phyloP scores from a whole-genome alignment of 2,329 filamentous ascomycete genomes.

The Diaporthe eres region DNA sequence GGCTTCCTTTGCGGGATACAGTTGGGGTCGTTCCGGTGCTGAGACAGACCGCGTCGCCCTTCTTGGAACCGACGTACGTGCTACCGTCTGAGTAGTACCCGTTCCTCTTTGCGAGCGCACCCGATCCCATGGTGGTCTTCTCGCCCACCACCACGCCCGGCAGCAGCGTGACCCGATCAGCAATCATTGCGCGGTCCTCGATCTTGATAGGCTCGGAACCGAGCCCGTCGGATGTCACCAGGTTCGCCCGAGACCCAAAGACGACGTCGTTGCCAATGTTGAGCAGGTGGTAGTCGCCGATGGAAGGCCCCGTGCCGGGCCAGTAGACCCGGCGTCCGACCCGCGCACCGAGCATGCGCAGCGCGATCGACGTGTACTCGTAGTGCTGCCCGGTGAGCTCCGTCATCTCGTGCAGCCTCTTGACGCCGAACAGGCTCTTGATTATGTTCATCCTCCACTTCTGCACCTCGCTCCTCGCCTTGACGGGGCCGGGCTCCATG shows the following conservation, averaged over 20 bases:
- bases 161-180: constrained; percentile 66
- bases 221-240: constrained; percentile 66
- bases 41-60: constrained; percentile 63
- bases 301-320: constrained; percentile 68
- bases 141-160: constrained; percentile 66
- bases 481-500: constrained; percentile 51
- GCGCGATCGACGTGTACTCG: constrained; percentile 65
- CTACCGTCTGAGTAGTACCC: constrained; percentile 59
- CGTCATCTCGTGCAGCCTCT: constrained; percentile 62
- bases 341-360: constrained; percentile 65
- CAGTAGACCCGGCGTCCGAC: constrained; percentile 69
- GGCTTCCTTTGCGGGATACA: neutral
- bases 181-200: constrained; percentile 67
- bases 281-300: constrained; percentile 68
- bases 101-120: constrained; percentile 63
- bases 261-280: constrained; percentile 72
- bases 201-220: constrained; percentile 64
- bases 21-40: neutral
- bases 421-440: constrained; percentile 59
- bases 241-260: constrained; percentile 68
- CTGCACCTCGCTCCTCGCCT: constrained; percentile 53
- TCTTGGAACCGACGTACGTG: constrained; percentile 67
- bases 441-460: constrained; percentile 62
- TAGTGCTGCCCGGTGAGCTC: constrained; percentile 68
- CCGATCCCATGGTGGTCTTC: constrained; percentile 66